These are phyloP conservation scores for Podila minutissima DNA, from an alignment of 192 early-diverging fungal genomes.

Conservation along the genomic window DNA sequence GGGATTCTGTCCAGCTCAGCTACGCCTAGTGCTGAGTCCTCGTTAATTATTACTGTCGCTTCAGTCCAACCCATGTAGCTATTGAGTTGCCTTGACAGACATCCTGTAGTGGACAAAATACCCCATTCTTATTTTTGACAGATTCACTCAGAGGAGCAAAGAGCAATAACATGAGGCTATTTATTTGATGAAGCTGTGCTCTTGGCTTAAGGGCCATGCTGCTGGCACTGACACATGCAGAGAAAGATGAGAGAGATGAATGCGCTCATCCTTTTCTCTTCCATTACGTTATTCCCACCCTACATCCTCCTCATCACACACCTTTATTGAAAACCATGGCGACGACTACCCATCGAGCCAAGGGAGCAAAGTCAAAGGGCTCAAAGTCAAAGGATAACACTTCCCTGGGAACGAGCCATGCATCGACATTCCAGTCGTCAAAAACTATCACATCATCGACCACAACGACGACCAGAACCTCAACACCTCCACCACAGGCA, in stretches of 20 bases:
- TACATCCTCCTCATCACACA: neutral
- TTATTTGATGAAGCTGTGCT: too few species aligned
- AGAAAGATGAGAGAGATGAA: too few species aligned
- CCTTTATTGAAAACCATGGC: slow-evolving; percentile 14
- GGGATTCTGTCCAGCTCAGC: slow-evolving; percentile 34
- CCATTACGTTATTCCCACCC: too few species aligned
- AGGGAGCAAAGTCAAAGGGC: slow-evolving; percentile 5
- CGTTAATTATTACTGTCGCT: neutral
- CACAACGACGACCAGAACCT: neutral
- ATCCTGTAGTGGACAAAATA: neutral
- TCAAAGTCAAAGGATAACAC: slow-evolving; percentile 2
- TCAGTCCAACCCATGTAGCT: neutral
- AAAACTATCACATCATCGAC: neutral
- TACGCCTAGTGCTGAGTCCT: slow-evolving; percentile 10
- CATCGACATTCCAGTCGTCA: neutral
- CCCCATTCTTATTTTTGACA: too few species aligned
- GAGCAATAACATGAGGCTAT: too few species aligned
- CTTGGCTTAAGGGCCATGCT: too few species aligned
- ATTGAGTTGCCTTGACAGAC: neutral
- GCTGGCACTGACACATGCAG: too few species aligned
- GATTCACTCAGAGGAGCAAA: too few species aligned
- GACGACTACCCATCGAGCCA: slow-evolving; percentile 22
- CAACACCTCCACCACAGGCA: neutral
- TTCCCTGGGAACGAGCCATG: neutral
- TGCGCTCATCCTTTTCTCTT: too few species aligned